Base-by-base conservation (phyloP, 1,284 basidiomycete species). In the Moesziomyces antarcticus region DNA sequence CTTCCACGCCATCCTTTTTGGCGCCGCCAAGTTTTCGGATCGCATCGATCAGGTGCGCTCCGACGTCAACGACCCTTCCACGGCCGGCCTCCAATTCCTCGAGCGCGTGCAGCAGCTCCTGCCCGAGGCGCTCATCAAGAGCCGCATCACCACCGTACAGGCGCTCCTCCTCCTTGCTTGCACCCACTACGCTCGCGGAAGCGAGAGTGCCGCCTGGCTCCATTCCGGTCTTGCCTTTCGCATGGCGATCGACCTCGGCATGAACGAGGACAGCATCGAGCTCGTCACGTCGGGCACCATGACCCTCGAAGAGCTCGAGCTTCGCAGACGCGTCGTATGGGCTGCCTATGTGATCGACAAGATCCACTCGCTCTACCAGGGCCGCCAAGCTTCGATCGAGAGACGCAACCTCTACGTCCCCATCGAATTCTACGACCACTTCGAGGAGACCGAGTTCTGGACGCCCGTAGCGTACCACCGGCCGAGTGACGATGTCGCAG, bases 341-440 rank as follows among this genome's bases (percentile, higher is more conserved):
- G 80, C 75, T 10, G 74, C 75, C 13, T 83, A 69, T 63, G 43
- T 43, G 11, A 46, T 76, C 35, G 82, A 83, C 78, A 83, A 83
- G 72, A 77, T 83, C 56, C 73, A 78, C 43, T 82, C 80, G 13
- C 66, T 83, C 25, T 83, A 83, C 43, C 82, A 83, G 60, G 82
- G 82, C 18, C 63, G 82, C 30, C 62, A 81, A 13, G 71, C 75
- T 20, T 66, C 67, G 21, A 77, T 83, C 37, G 71, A 62, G 4
- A 49, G 76, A 24, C 60, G 59, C 18, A 64, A 73, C 25, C 59
- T 82, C 22, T 76, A 78, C 42, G 80, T 82, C 10, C 73, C 77
- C 6, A 73, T 72, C 45, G 70, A 71, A 25, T 81, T 82, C 42
- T 66, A 77, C 22, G 81, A 82, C 49, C 44, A 65, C 14, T 82